A percentile compares a stretch with the other conserved stretches of the same genome.
Conservation (phyloP, 345 rosid species). For the Heritiera fomes region DNA sequence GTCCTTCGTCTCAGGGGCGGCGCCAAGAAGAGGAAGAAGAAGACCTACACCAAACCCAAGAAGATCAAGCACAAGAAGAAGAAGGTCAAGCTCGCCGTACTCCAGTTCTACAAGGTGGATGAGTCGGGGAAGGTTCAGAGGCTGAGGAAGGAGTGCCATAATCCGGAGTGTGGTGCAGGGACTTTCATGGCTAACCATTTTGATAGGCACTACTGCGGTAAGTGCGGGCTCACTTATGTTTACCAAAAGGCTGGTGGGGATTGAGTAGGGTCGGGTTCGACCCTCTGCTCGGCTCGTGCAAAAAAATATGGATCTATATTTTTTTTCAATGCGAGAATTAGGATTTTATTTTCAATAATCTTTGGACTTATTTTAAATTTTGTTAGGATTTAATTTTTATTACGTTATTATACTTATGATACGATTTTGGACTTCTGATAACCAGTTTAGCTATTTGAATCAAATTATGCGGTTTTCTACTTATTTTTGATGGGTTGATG, state of each 20-base stretch:
- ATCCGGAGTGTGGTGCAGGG: constrained; percentile 62
- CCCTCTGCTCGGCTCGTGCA: neutral
- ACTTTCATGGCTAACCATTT: constrained; percentile 74
- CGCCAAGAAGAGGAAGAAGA: constrained; percentile 69
- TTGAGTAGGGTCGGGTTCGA: constrained; percentile 8
- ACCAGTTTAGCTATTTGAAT: neutral
- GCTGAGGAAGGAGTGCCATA: constrained; percentile 69
- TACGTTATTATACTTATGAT: neutral
- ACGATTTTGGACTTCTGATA: constrained; percentile 8
- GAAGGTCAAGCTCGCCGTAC: constrained; percentile 69
- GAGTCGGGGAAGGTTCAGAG: constrained; percentile 64
- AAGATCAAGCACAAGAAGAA: constrained; percentile 70
- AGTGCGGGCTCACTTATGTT: constrained; percentile 70
- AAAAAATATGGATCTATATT: neutral
- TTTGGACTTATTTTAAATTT: constrained; percentile 11
- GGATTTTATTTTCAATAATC: constrained; percentile 1
- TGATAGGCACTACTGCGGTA: constrained; percentile 75
- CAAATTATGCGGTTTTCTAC: neutral
- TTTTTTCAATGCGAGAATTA: neutral
- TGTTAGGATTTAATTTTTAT: neutral
- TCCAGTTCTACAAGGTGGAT: constrained; percentile 70
- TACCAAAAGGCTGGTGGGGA: constrained; percentile 68
- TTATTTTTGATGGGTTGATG: neutral
- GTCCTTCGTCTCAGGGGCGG: constrained; percentile 59
- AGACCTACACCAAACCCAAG: constrained; percentile 74